phyloP scores from a whole-genome alignment of 1,284 basidiomycete species.

The Rhodofomes roseus region DNA sequence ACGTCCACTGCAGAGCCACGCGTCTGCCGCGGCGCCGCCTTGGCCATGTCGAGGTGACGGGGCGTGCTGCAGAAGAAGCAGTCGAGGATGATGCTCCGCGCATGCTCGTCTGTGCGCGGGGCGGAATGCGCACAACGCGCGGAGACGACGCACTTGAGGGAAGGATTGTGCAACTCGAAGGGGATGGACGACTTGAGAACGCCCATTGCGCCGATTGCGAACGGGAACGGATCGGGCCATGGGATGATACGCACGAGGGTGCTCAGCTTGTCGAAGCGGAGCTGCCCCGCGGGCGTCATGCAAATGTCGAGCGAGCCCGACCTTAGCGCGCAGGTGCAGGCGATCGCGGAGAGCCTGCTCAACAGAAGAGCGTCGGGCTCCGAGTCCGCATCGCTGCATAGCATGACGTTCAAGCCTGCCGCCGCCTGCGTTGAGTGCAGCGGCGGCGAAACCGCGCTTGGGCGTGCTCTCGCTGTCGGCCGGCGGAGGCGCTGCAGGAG shows the following conservation, averaged over 20 bases:
- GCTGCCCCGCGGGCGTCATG: neutral
- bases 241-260: neutral
- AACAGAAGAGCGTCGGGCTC: neutral
- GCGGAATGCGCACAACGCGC: too few species aligned
- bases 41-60: too few species aligned
- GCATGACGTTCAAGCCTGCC: neutral
- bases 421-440: neutral
- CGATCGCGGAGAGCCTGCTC: neutral
- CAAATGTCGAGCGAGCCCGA: neutral
- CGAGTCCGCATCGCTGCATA: neutral
- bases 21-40: too few species aligned
- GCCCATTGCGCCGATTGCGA: neutral
- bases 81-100: too few species aligned
- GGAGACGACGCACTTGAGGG: neutral
- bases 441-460: too few species aligned
- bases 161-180: neutral
- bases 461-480: neutral
- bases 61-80: too few species aligned
- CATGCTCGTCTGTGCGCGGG: too few species aligned
- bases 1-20: too few species aligned
- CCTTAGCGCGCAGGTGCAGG: neutral
- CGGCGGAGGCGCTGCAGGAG: neutral
- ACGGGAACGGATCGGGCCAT: too few species aligned
- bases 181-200: neutral
- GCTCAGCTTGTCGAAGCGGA: neutral